phyloP scores from a whole-genome alignment of 495 filamentous ascomycete species.

The Neurospora sp. region DNA sequence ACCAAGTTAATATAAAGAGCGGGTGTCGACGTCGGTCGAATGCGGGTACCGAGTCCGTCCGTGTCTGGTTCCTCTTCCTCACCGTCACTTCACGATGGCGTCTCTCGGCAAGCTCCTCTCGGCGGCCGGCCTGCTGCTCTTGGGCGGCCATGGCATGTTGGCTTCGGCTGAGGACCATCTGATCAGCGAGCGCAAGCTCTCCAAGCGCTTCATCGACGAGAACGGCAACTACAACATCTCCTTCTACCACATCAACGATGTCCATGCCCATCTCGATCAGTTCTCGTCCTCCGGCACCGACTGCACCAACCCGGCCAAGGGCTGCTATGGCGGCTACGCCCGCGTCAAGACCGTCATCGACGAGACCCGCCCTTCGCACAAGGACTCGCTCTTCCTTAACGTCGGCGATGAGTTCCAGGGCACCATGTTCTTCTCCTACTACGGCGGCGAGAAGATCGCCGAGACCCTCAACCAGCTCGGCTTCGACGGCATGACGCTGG shows the following conservation, averaged over 20 bases:
- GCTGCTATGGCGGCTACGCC: slow-evolving; percentile 50
- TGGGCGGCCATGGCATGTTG: neutral
- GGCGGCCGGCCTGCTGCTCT: slow-evolving; percentile 1
- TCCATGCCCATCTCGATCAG: slow-evolving; percentile 49
- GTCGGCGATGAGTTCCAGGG: slow-evolving; percentile 52
- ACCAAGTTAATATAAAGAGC: neutral
- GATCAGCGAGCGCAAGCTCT: slow-evolving; percentile 26
- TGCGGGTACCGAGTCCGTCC: neutral
- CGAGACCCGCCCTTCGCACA: slow-evolving; percentile 36
- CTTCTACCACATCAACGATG: slow-evolving; percentile 54
- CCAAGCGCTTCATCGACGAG: slow-evolving; percentile 41
- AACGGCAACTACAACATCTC: slow-evolving; percentile 47
- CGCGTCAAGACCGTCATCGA: slow-evolving; percentile 43
- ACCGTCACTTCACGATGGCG: neutral
- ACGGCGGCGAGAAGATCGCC: slow-evolving; percentile 51
- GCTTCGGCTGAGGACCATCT: slow-evolving; percentile 24
- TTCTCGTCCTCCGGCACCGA: slow-evolving; percentile 45
- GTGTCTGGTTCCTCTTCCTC: neutral
- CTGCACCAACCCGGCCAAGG: slow-evolving; percentile 36
- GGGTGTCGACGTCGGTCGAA: neutral
- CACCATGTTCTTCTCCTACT: slow-evolving; percentile 48
- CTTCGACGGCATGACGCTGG: slow-evolving; percentile 50
- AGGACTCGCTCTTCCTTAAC: slow-evolving; percentile 45
- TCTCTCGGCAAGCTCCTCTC: slow-evolving; percentile 3
- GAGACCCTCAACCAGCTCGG: slow-evolving; percentile 48